Base-by-base conservation (phyloP, 2,329 filamentous ascomycete species). In the Exophiala sideris region DNA sequence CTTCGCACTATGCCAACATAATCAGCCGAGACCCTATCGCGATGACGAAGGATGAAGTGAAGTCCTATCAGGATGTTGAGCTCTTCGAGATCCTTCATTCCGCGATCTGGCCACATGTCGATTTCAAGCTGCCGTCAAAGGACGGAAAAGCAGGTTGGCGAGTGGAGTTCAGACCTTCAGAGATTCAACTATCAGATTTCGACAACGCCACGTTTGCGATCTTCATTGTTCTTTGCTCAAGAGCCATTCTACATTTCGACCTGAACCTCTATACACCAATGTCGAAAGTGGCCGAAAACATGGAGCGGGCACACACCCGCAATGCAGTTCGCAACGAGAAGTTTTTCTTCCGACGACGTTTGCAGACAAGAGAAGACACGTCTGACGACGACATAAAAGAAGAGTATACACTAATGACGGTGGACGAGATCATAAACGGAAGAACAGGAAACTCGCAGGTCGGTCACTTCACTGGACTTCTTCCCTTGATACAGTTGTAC, bases 91-190 rank as follows among this genome's bases (percentile, higher is more conserved):
- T 91, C 66, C 79, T 97, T 34, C 92, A 97, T 72, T 95, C 89
- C 39, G 97, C 92, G 12, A 97, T 97, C 70, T 97, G 92, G 92
- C 92, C 97, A 70, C 92, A 97, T 75, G 96, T 97, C 86, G 88
- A 92, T 34, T 97, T 97, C 82, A 97, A 97, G 76, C 88, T 88
- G 3, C 92, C 92, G 0, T 79, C 80, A 7, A 91, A 91, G 40
- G 89, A 91, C 58, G 92, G 88, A 66, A 89, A 87, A 67, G 96
- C 91, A 68, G 94, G 94, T 55, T 97, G 92, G 92, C 84, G 94
- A 40, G 92, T 97, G 50, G 92, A 97, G 73, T 96, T 97, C 71
- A 84, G 94, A 4, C 89, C 91, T 1, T 97, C 97, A 91, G 94
- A 97, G 73, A 95, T 97, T 53, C 94, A 97, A 71, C 84, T 96